phyloP scores from a whole-genome alignment of 1,284 basidiomycete species.

The Ustilago lituana region DNA sequence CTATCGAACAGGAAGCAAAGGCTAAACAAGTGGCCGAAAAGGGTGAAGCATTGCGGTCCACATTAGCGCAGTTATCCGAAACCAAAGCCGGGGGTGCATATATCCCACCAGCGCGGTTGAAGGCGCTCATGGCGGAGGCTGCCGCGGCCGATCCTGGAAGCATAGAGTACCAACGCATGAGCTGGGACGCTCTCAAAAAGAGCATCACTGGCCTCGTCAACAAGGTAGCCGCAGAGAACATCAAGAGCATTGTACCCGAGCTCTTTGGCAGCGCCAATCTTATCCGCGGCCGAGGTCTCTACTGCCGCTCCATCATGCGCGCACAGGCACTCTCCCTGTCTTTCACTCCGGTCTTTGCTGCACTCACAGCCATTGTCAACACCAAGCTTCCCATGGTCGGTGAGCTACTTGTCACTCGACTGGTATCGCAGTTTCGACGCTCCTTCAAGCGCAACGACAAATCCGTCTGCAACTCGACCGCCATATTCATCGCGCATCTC shows the following conservation, averaged over 20 bases:
- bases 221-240: conserved; percentile 84
- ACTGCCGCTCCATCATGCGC: conserved; percentile 88
- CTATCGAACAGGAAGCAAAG: conserved; percentile 16
- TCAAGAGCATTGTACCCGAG: conserved; percentile 95
- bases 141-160: conserved; percentile 83
- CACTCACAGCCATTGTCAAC: conserved; percentile 92
- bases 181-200: conserved; percentile 98
- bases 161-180: conserved; percentile 90
- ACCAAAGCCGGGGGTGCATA: conserved; percentile 90
- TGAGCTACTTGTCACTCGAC: conserved; percentile 84
- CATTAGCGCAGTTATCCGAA: conserved; percentile 54
- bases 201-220: conserved; percentile 99
- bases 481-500: conserved; percentile 94
- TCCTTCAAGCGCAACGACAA: conserved; percentile 98
- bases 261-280: conserved; percentile 66
- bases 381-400: conserved; percentile 96
- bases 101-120: conserved; percentile 87
- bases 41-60: conserved; percentile 53
- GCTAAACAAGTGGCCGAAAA: conserved; percentile 27
- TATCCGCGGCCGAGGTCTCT: conserved; percentile 64
- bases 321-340: conserved; percentile 95
- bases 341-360: conserved; percentile 96
- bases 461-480: conserved; percentile 91
- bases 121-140: conserved; percentile 85
- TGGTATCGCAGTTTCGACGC: conserved; percentile 93